These are phyloP conservation scores for Leishmania lainsoni DNA, from an alignment of 208 protist species.

Conservation along the genomic window DNA sequence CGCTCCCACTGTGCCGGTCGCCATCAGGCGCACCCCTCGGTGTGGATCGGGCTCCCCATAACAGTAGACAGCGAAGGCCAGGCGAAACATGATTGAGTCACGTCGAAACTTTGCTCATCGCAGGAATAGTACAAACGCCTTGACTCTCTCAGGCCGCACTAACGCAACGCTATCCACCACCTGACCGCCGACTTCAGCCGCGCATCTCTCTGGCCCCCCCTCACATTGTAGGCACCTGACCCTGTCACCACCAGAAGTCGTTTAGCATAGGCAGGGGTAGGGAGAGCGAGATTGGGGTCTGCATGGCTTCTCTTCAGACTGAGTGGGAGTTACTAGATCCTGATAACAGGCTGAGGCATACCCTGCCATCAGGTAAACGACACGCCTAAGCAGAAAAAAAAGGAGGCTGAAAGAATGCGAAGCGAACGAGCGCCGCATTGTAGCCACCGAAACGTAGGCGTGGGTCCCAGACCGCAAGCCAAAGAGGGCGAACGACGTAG, in stretches of 20 bases:
- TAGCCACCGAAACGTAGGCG: background rate
- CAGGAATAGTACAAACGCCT: background rate
- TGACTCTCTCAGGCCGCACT: background rate
- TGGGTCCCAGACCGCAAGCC: background rate
- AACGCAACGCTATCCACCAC: background rate
- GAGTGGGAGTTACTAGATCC: background rate
- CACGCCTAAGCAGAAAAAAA: background rate
- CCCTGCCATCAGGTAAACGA: background rate
- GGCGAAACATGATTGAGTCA: background rate
- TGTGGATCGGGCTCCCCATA: background rate
- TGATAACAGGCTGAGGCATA: background rate
- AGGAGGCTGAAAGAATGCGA: background rate
- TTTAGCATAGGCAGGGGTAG: background rate
- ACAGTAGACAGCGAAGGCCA: background rate
- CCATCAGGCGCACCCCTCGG: background rate
- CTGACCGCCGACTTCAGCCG: background rate
- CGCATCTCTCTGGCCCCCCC: background rate
- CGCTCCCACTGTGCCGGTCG: background rate
- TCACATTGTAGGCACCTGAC: background rate
- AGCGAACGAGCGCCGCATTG: background rate
- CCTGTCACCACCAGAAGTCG: background rate
- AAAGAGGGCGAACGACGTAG: background rate
- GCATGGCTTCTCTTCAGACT: background rate
- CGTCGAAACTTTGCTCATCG: background rate
- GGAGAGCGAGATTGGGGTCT: background rate